Evolutionary conservation across 108 stramenopile genomes (phyloP), one percentile per base, ranked within the genome.

Genomic region (Cyclotella cryptica): DNA sequence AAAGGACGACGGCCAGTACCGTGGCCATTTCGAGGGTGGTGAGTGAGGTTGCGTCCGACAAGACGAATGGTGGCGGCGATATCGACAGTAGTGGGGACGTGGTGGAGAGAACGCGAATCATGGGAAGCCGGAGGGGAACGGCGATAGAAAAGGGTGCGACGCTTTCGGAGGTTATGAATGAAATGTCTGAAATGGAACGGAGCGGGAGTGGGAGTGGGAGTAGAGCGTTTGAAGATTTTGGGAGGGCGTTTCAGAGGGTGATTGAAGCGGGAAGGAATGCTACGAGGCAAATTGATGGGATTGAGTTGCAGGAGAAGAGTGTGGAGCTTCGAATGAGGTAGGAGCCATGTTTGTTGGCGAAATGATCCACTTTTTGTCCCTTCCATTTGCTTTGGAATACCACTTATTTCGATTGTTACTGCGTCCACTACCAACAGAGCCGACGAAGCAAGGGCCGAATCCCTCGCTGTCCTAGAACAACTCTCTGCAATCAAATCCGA

Each of bases 1-100:
- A 85, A 26, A 76, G 84, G 44, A 92, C 89, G 7, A 79, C 90
- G n/a, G 88, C 89, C 9, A 85, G 89, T 0, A 92, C 91, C 3
- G 39, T 87, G 43, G 89, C 91, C 15, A 84, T 87, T 8, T 61
- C 69, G 30, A 71, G 84, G 58, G 90, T 80, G 13, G 85, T 85
- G 35, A 22, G 63, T 10, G 69, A 64, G 30, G 73, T 49, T 13
- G 58, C 60, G 28, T 46, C 24, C 19, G 49, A 63, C 67, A 77
- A 77, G 0, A 52, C 18, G 35, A 69, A 69, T 64, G 52, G 5
- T 18, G 19, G 55, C 2, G 45, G 17, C 71, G 46, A 19, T 13
- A 57, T 43, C 24, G 58, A 18, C 40, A 44, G 14, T n/a, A n/a
- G n/a, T n/a, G n/a, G n/a, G n/a, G n/a, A n/a, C n/a, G n/a, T n/a